Evolutionary conservation across 306 rosid species (phyloP).

Genomic region (Amphicarpaea edgeworthii): DNA sequence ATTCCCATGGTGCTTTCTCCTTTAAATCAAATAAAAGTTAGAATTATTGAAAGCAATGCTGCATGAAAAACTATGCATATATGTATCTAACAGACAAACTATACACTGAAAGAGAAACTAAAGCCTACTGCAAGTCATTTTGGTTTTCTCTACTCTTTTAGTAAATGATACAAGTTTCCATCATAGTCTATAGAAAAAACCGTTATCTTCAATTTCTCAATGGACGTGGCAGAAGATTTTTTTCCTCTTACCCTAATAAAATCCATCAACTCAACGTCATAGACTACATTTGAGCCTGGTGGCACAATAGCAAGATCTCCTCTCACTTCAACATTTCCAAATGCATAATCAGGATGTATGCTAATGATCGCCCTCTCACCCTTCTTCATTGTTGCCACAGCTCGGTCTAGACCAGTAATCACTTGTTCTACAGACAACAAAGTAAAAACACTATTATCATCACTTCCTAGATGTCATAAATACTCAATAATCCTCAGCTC

Average conservation of each 20-base stretch:
- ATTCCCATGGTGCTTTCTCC: conserved; percentile 79
- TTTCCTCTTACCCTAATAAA: conserved; percentile 58
- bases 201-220: background rate
- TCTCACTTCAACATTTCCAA: conserved; percentile 65
- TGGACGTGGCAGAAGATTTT: background rate
- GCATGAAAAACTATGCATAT: background rate
- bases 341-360: conserved; percentile 76
- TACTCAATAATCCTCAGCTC: background rate
- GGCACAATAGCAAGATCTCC: conserved; percentile 60
- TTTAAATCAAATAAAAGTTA: conserved; percentile 41
- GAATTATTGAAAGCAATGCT: conserved; percentile 23
- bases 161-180: conserved; percentile 30
- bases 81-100: background rate
- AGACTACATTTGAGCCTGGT: conserved; percentile 57
- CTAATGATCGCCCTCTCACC: conserved; percentile 66
- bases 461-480: conserved; percentile 5
- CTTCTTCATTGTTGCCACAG: conserved; percentile 76
- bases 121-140: conserved; percentile 27
- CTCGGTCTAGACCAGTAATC: conserved; percentile 68
- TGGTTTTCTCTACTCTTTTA: conserved; percentile 35
- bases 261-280: conserved; percentile 66
- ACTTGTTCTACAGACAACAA: conserved; percentile 66
- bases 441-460: conserved; percentile 29
- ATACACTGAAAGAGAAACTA: conserved; percentile 31
- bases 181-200: background rate